A percentile compares a stretch with the other conserved stretches of the same genome.
Evolutionary conservation across 2,329 filamentous ascomycete species (phyloP).

Genomic region (Hansfordia pulvinata): DNA sequence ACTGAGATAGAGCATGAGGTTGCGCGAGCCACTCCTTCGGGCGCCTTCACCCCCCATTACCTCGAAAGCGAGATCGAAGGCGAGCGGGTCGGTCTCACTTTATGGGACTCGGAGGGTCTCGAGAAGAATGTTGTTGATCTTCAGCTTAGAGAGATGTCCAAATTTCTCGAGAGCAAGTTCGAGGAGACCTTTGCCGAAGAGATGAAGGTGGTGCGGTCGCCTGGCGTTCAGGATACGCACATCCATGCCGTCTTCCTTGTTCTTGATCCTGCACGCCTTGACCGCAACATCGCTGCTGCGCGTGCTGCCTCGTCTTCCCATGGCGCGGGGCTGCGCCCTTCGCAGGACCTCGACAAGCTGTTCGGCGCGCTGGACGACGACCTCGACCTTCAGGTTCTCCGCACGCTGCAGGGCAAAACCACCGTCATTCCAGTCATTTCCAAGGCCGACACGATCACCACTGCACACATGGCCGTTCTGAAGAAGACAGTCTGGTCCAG

Average conservation of each 20-base stretch:
- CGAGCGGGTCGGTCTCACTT: constrained; percentile 79
- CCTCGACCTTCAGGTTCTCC: constrained; percentile 80
- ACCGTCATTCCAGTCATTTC: constrained; percentile 91
- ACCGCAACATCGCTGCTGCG: constrained; percentile 62
- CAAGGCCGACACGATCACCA: constrained; percentile 95
- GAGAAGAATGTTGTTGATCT: constrained; percentile 93
- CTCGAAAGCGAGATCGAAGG: constrained; percentile 89
- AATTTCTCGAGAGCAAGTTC: constrained; percentile 94
- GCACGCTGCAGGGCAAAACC: constrained; percentile 80
- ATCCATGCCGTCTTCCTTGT: constrained; percentile 93
- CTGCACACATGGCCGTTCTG: constrained; percentile 80
- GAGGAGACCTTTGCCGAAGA: constrained; percentile 96
- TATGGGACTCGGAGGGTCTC: constrained; percentile 93
- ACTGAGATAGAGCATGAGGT: constrained; percentile 42
- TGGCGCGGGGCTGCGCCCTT: constrained; percentile 31
- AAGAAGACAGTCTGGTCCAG: constrained; percentile 86
- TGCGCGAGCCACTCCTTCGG: constrained; percentile 35
- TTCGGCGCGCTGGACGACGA: constrained; percentile 71
- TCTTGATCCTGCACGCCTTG: constrained; percentile 75
- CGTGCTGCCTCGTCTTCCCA: constrained; percentile 36
- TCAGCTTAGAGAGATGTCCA: constrained; percentile 79
- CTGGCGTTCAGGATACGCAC: constrained; percentile 88
- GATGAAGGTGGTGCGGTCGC: constrained; percentile 90
- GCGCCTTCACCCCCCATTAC: constrained; percentile 77
- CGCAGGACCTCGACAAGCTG: constrained; percentile 32